Evolutionary conservation across 1,284 basidiomycete species (phyloP).

Genomic region (Wolfiporia cocos): DNA sequence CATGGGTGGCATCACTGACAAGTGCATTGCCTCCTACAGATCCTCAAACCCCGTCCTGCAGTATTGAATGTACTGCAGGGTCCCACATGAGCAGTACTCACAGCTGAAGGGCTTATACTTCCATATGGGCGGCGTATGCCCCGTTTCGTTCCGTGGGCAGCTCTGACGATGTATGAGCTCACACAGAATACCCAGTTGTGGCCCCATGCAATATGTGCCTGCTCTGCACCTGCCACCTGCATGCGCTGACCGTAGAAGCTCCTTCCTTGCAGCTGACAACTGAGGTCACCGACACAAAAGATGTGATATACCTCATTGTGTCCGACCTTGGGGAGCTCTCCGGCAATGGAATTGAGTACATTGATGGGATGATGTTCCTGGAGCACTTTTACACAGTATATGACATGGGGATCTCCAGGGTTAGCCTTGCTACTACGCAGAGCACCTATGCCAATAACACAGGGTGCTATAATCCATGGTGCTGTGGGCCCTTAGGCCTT

Average conservation of each 20-base stretch:
- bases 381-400: constrained; percentile 63
- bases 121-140: constrained; percentile 35
- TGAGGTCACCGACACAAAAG: constrained; percentile 19
- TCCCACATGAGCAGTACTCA: constrained; percentile 43
- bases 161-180: constrained; percentile 11
- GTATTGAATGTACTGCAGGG: too few relatives aligned
- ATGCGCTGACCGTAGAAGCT: background rate
- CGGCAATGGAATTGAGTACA: constrained; percentile 25
- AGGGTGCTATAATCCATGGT: too few relatives aligned
- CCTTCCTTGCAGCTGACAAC: constrained; percentile 18
- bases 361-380: constrained; percentile 28
- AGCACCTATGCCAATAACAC: constrained; percentile 22
- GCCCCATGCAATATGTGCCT: constrained; percentile 13
- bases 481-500: too few relatives aligned
- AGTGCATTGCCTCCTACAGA: too few relatives aligned
- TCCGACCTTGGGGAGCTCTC: constrained; percentile 12
- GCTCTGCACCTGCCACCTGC: background rate
- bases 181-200: constrained; percentile 17
- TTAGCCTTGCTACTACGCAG: constrained; percentile 38
- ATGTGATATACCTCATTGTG: constrained; percentile 25
- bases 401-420: constrained; percentile 42
- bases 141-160: too few relatives aligned
- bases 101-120: constrained; percentile 50
- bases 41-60: too few relatives aligned
- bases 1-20: too few relatives aligned